Evolutionary conservation across 2,329 filamentous ascomycete species (phyloP), one percentile per base, ranked within the genome.

Genomic region (Aspergillus thermomutatus): DNA sequence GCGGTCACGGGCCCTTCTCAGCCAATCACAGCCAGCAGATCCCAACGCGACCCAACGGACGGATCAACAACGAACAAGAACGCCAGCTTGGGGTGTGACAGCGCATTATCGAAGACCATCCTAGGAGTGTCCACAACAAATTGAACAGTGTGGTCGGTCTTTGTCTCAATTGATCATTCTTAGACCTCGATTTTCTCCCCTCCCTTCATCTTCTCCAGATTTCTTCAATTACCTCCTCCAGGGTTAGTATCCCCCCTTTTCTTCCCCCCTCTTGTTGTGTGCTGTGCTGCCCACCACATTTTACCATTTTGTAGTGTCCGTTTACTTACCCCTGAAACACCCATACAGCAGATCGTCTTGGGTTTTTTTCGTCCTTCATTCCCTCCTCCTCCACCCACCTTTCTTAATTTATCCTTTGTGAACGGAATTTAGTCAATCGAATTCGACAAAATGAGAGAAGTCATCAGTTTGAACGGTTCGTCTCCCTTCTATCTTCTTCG

Each of bases 391-490:
- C 60, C 66, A 64, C 64, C 61, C 62, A 64, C 58, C 59, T 62
- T 65, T 65, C 64, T 63, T 63, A 61, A 59, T 67, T 65, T 59
- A 60, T 62, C 50, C 48, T 48, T 51, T 49, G 58, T 51, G 51
- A 43, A 49, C 51, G 49, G 54, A 58, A 55, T 51, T 57, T 56
- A 57, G 28, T 49, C 49, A 53, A 54, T 60, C 50, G 51, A 57
- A 63, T 51, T 69, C 72, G 74, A 73, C 84, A 92, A 79, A 77
- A 97, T 97, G 93, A 92, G 93, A 90, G 93, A 97, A 87, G 92
- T 97, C 79, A 96, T 97, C 80, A 93, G 89, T 83, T 90, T 97
- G 86, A 97, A 97, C 86, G 92, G 93, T 97, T 87, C 75, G 89
- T 69, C 58, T 47, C 50, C 55, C 52, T 55, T 56, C 45, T 56